A percentile compares a stretch with the other conserved stretches of the same genome.
Conservation (phyloP, 2,329 filamentous ascomycete genomes). For the Penicillium sp. region DNA sequence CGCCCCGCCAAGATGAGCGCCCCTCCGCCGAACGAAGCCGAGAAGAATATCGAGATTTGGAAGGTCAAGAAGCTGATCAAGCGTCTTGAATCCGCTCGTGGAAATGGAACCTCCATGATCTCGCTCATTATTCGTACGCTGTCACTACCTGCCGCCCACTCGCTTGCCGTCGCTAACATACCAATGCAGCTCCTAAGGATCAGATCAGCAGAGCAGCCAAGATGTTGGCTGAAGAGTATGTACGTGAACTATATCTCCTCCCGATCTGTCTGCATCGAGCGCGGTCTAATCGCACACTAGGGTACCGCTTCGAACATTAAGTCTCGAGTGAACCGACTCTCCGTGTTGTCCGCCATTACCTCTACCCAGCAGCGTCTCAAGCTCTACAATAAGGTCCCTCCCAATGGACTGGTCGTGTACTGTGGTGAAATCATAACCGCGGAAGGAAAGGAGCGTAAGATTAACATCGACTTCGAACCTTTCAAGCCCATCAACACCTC, state of each 20-base stretch:
- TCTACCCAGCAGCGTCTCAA: conserved; percentile 99
- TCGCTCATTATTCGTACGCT: conserved; percentile 93
- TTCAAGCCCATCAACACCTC: conserved; percentile 99
- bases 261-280: background rate
- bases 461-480: conserved; percentile 99
- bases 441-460: conserved; percentile 98
- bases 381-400: conserved; percentile 97
- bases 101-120: conserved; percentile 99
- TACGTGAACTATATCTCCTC: conserved; percentile 49
- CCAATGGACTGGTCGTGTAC: conserved; percentile 96
- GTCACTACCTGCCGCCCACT: background rate
- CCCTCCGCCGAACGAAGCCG: conserved; percentile 78
- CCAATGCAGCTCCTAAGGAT: conserved; percentile 79
- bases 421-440: conserved; percentile 99
- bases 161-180: conserved; percentile 20
- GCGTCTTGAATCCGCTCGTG: conserved; percentile 91
- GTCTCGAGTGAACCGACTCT: conserved; percentile 97
- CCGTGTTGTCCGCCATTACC: conserved; percentile 95
- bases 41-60: conserved; percentile 88
- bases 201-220: conserved; percentile 94
- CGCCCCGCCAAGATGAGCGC: conserved; percentile 72
- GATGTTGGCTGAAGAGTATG: conserved; percentile 99
- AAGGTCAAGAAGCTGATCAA: conserved; percentile 99
- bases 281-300: conserved; percentile 46
- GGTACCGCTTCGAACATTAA: conserved; percentile 99